A percentile compares a stretch with the other conserved stretches of the same genome.
Evolutionary conservation across 768 basidiomycete species (phyloP).

Genomic region (Hemileccinum rubropunctum): DNA sequence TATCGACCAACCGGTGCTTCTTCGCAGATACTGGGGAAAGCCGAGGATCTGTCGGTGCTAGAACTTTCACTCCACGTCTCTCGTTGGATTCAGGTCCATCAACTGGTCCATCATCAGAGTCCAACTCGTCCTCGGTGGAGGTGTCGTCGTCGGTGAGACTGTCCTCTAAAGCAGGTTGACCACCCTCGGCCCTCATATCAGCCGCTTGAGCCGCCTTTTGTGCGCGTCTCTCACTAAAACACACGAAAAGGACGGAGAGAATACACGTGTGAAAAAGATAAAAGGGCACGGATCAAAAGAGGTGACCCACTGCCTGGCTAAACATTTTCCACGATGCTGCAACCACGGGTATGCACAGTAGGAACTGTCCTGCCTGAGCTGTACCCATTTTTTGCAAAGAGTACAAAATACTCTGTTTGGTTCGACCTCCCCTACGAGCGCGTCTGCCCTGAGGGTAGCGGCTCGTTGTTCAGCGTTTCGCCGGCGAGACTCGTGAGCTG

Average conservation of each 20-base stretch:
- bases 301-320: conserved; percentile 61
- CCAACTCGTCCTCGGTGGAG: conserved; percentile 34
- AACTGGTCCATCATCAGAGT: conserved; percentile 33
- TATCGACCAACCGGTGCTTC: conserved; percentile 21
- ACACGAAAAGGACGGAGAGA: conserved; percentile 3
- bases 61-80: conserved; percentile 24
- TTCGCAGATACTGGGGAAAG: conserved; percentile 20
- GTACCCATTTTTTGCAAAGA: conserved; percentile 80
- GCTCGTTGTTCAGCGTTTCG: conserved; percentile 80
- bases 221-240: conserved; percentile 49
- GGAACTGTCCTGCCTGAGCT: conserved; percentile 71
- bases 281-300: not conserved
- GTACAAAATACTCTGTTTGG: conserved; percentile 73
- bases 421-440: conserved; percentile 65
- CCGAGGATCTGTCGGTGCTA: conserved; percentile 18
- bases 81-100: conserved; percentile 25
- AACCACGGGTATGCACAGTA: conserved; percentile 84
- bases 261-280: conserved; percentile 10
- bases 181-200: conserved; percentile 40
- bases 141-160: conserved; percentile 29
- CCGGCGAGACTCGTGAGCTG: conserved; percentile 62
- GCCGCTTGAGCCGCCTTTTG: conserved; percentile 55
- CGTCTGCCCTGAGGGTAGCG: conserved; percentile 64
- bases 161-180: conserved; percentile 26
- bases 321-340: conserved; percentile 74